Evolutionary conservation across 2,329 filamentous ascomycete species (phyloP), one percentile per base, ranked within the genome.

Genomic region (Fusarium sp.): DNA sequence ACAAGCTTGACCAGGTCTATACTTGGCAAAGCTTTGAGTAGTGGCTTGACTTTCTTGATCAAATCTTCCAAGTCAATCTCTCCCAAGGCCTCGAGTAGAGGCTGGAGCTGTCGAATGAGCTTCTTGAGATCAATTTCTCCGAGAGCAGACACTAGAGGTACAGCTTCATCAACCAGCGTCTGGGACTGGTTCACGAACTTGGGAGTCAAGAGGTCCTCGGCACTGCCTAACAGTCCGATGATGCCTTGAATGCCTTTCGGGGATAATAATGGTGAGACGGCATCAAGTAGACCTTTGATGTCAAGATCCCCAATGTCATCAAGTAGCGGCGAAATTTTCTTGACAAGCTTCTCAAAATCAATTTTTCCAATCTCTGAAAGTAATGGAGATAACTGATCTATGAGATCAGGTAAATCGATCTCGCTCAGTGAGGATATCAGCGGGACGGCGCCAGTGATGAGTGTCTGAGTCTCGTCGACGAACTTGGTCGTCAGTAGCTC

Each of bases 141-240:
- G 1, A 80, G 70, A 0, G 75, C 73, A 1, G 67, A 70, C 5
- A 79, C 57, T 1, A 80, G 61, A 0, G 76, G 77, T 8, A 73
- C 71, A 7, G 76, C 76, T 1, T 70, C 74, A 1, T 66, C 68
- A 27, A 77, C 73, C 5, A 78, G 71, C 1, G 60, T 61, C 5
- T 72, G 63, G 0, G 71, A 72, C 19, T 73, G 65, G 8, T 73
- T 67, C 49, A 73, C 71, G 13, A 73, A 73, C 32, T 73, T 69
- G 13, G 46, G 36, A 1, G 70, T 72, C 3, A 73, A 68, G 0
- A 78, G 67, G 9, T 69, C 58, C 49, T 78, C 75, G 2, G 75
- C 76, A 25, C 77, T 77, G 9, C 49, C 65, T 1, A 76, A 54
- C 1, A 76, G 66, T 2, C 71, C 73, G 2, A 76, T 66, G 3